Evolutionary conservation across 352 stramenopile species (phyloP).

Genomic region (Pythium guiyangense): DNA sequence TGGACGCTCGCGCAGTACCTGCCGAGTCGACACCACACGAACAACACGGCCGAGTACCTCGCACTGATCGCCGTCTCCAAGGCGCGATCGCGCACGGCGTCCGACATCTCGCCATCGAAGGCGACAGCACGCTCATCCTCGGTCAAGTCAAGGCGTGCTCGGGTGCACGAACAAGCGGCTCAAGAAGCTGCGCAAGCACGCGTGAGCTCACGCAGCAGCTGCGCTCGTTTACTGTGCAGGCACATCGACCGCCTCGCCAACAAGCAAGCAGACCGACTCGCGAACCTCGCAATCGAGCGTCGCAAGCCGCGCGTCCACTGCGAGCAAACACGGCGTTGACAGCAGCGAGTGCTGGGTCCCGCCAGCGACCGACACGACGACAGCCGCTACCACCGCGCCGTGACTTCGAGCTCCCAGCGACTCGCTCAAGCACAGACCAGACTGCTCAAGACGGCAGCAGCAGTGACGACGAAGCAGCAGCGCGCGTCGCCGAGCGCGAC

Average conservation of each 20-base stretch:
- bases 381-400: too few species aligned
- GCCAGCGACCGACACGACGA: too few species aligned
- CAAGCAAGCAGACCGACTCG: slow-evolving; percentile 12
- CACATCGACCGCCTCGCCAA: slow-evolving; percentile 11
- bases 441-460: neutral
- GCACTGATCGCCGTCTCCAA: too few species aligned
- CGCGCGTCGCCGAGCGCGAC: slow-evolving; percentile 1
- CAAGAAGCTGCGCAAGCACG: slow-evolving; percentile 6
- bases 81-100: too few species aligned
- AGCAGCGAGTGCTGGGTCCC: neutral
- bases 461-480: neutral
- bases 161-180: slow-evolving; percentile 9
- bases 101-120: slow-evolving; percentile 7
- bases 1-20: too few species aligned
- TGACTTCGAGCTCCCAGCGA: too few species aligned
- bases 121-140: slow-evolving; percentile 6
- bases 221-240: neutral
- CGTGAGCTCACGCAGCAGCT: neutral
- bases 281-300: slow-evolving; percentile 9
- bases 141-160: slow-evolving; percentile 7
- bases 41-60: too few species aligned
- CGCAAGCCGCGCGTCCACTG: neutral
- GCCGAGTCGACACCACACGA: too few species aligned
- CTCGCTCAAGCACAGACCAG: too few species aligned
- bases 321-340: neutral